phyloP scores from a whole-genome alignment of 2,329 filamentous ascomycete species.

The Trichoderma sp. region DNA sequence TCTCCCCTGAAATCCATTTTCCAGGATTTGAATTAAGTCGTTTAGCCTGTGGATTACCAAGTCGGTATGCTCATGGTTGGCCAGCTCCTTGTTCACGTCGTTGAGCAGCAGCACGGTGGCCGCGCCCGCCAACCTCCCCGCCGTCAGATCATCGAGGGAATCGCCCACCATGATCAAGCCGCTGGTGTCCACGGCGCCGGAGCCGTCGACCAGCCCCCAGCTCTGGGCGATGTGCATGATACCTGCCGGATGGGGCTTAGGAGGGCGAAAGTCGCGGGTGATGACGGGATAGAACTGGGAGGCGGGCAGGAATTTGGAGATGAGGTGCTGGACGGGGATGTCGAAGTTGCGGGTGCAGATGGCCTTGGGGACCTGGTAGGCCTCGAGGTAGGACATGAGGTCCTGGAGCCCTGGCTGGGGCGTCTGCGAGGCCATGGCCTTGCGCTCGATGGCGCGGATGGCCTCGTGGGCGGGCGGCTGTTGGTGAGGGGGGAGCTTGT shows the following conservation, averaged over 20 bases:
- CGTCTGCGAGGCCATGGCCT: constrained; percentile 74
- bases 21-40: constrained; percentile 72
- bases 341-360: constrained; percentile 97
- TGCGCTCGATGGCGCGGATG: constrained; percentile 75
- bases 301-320: constrained; percentile 68
- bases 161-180: constrained; percentile 68
- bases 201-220: constrained; percentile 60
- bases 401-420: constrained; percentile 75
- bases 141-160: constrained; percentile 89
- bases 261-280: constrained; percentile 76
- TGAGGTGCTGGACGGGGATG: constrained; percentile 68
- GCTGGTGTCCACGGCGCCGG: constrained; percentile 41
- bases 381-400: constrained; percentile 81
- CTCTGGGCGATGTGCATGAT: constrained; percentile 78
- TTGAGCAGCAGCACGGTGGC: constrained; percentile 88
- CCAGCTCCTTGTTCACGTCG: constrained; percentile 70
- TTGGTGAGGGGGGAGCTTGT: constrained; percentile 60
- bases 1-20: constrained; percentile 66
- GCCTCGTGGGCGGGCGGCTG: constrained; percentile 66
- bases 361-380: constrained; percentile 65
- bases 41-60: constrained; percentile 69
- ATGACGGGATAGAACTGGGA: constrained; percentile 74
- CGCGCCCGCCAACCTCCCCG: constrained; percentile 77
- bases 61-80: constrained; percentile 72
- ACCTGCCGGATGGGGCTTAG: constrained; percentile 85